Evolutionary conservation across 805 yeast species (phyloP).

Genomic region (Candida nemodendra): DNA sequence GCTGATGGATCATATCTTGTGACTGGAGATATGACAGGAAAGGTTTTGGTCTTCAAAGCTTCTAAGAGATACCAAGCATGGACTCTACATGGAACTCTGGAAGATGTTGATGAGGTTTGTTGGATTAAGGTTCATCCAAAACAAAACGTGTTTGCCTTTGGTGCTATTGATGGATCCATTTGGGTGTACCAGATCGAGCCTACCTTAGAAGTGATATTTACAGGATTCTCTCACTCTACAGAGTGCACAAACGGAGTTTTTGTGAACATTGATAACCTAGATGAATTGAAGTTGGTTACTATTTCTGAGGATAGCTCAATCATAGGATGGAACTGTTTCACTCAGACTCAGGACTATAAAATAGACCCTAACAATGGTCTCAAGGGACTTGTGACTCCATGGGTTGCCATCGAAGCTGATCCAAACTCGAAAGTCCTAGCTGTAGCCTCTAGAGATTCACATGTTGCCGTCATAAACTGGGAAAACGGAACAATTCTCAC

Average conservation of each 20-base stretch:
- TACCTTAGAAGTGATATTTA: constrained; percentile 65
- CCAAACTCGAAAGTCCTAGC: constrained; percentile 55
- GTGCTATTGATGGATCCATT: constrained; percentile 88
- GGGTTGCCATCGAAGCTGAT: constrained; percentile 72
- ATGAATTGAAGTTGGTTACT: constrained; percentile 65
- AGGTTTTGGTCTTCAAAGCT: constrained; percentile 68
- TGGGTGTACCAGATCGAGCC: constrained; percentile 84
- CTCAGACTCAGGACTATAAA: constrained; percentile 67
- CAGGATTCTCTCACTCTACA: constrained; percentile 75
- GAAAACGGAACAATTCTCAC: constrained; percentile 72
- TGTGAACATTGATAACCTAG: constrained; percentile 56
- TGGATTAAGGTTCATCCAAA: constrained; percentile 83
- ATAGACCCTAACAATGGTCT: constrained; percentile 58
- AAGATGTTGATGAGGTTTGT: constrained; percentile 86
- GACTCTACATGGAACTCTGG: constrained; percentile 65
- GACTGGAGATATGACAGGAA: constrained; percentile 95
- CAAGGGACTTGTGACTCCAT: constrained; percentile 77
- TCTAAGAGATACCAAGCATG: constrained; percentile 80
- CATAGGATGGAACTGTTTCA: constrained; percentile 86
- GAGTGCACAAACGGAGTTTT: constrained; percentile 83
- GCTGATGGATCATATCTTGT: constrained; percentile 75
- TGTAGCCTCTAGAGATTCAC: constrained; percentile 86
- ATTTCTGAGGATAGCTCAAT: constrained; percentile 83
- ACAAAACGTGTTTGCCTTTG: constrained; percentile 80
- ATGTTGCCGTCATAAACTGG: constrained; percentile 71